Conservation (phyloP, 306 rosid species). For the Dalbergia cultrata region DNA sequence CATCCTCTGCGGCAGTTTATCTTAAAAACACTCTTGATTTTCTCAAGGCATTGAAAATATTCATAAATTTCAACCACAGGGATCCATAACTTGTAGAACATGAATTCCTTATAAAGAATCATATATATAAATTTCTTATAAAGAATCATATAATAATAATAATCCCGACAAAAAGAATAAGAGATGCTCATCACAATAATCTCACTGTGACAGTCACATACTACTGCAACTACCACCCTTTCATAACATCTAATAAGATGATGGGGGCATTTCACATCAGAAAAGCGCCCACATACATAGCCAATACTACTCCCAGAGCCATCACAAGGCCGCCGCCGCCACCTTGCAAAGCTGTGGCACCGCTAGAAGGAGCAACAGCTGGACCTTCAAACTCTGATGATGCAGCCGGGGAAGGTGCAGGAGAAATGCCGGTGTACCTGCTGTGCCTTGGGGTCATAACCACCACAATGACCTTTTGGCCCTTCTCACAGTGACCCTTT, state of each 20-base stretch:
- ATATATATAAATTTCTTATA: not conserved
- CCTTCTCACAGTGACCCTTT: slow-evolving; percentile 81
- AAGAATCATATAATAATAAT: slow-evolving; percentile 42
- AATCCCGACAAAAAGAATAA: slow-evolving; percentile 28
- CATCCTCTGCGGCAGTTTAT: too few species aligned
- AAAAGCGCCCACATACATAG: slow-evolving; percentile 49
- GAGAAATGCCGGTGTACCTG: slow-evolving; percentile 54
- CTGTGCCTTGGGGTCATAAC: slow-evolving; percentile 69
- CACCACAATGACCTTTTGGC: slow-evolving; percentile 78
- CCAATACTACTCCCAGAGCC: slow-evolving; percentile 58
- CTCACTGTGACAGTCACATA: not conserved
- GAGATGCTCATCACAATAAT: not conserved
- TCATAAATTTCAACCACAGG: too few species aligned
- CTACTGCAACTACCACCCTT: not conserved
- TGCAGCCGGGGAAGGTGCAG: slow-evolving; percentile 71
- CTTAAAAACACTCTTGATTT: too few species aligned
- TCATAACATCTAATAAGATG: not conserved
- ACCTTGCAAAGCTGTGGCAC: slow-evolving; percentile 51
- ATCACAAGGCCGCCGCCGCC: slow-evolving; percentile 48
- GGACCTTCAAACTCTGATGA: slow-evolving; percentile 60
- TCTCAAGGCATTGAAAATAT: too few species aligned
- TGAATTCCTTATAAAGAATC: not conserved
- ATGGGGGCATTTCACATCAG: slow-evolving; percentile 43
- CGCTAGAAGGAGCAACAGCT: slow-evolving; percentile 85
- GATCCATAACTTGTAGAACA: not conserved